Base-by-base conservation (phyloP, 345 rosid genomes). In the Citrus maxima region DNA sequence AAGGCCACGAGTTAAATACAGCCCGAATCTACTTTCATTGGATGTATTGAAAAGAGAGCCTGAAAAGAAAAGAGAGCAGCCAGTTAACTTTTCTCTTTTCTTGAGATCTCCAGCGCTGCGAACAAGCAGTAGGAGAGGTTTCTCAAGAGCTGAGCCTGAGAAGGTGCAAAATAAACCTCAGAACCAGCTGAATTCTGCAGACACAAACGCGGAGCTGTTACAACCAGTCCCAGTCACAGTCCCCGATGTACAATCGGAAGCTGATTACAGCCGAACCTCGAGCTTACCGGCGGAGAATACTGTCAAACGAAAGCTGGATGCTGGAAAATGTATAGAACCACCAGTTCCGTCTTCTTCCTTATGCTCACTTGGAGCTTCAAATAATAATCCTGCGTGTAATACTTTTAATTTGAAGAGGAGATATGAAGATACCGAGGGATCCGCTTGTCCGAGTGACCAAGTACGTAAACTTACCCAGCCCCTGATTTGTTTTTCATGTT, bases 191-290 rank as follows among this genome's bases (percentile, higher is more conserved):
- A 69, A 76, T 49, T 30, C 10, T 30, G 13, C 14, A 22, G 76
- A 61, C 10, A 69, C n/a, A 32, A 64, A 35, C 37, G 32, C 32
- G 28, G 63, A 65, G 30, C 64, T 64, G 28, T 19, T 25, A 10
- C 51, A 24, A 58, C 38, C 76, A 4, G 34, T 22, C 32, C n/a
- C 22, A 72, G 25, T 42, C 49, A 10, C 74, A 30, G 72, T 88
- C 59, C 92, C 91, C 21, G 94, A 91, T 74, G 89, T 88, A 82
- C 88, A 89, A 56, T 91, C 94, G 54, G 89, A 86, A 91, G 88
- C 90, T 37, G 80, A 79, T 77, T 59, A 13, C 56, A 78, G 32
- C 42, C 79, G 40, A 42, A 40, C 68, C 32, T 38, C 77, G 22
- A 68, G 72, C 54, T 25, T 56, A 19, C 74, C 30, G n/a, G 21